phyloP scores from a whole-genome alignment of 331 rosid species.

The Quercus tomentella region DNA sequence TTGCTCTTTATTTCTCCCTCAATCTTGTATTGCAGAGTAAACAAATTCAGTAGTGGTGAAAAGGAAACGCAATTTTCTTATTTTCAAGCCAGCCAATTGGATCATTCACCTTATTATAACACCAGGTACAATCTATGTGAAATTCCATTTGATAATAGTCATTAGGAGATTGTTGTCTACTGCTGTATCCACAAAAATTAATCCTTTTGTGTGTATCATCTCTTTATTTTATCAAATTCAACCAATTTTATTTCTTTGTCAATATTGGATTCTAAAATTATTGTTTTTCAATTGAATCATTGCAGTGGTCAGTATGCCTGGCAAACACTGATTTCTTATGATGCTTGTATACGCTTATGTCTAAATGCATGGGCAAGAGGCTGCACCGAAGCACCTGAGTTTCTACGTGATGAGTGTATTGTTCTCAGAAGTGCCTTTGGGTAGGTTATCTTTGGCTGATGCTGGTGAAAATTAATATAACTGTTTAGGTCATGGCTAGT shows the following conservation, averaged over 20 bases:
- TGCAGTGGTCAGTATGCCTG: constrained; percentile 86
- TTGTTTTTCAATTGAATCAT: constrained; percentile 24
- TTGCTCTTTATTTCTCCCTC: neutral
- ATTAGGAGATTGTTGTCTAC: neutral
- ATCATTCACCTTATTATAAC: constrained; percentile 44
- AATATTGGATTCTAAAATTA: neutral
- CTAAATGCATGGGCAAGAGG: constrained; percentile 94
- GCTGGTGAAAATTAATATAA: neutral
- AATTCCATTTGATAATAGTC: neutral
- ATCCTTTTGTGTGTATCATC: neutral
- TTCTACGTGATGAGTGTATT: constrained; percentile 72
- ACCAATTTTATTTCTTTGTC: neutral
- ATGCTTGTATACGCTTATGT: constrained; percentile 89
- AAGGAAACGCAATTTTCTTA: constrained; percentile 33
- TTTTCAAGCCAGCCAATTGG: constrained; percentile 36
- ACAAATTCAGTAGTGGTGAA: constrained; percentile 35
- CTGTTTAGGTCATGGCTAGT: neutral
- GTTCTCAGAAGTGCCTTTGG: constrained; percentile 92
- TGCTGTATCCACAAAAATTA: neutral
- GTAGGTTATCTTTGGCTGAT: constrained; percentile 36
- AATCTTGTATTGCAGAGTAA: constrained; percentile 38
- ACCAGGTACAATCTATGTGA: constrained; percentile 45
- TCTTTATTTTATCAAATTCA: neutral
- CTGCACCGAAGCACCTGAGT: constrained; percentile 86
- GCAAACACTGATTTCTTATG: constrained; percentile 93